phyloP scores from a whole-genome alignment of 371 early-diverging fungal species.

The Haplosporangium sp. region DNA sequence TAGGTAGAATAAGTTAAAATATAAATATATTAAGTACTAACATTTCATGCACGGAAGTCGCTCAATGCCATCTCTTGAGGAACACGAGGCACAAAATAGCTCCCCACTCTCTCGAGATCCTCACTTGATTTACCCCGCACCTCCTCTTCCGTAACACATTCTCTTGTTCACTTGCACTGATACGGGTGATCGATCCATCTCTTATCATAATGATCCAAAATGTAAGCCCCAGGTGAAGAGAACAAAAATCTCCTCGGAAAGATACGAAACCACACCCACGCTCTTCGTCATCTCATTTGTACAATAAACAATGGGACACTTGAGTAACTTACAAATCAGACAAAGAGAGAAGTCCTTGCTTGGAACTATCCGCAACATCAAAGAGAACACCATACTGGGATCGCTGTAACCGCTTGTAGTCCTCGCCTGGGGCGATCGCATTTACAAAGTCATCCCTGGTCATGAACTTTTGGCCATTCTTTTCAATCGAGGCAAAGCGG shows the following conservation, averaged over 20 bases:
- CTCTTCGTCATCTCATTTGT: neutral
- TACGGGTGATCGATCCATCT: no score
- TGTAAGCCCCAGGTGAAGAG: no score
- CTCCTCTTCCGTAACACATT: neutral
- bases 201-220: no score
- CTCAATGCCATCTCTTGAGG: no score
- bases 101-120: neutral
- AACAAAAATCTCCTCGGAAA: neutral
- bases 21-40: no score
- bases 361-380: constrained; percentile 75
- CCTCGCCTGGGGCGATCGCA: constrained; percentile 76
- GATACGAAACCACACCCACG: no score
- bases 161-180: neutral
- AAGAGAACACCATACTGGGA: constrained; percentile 77
- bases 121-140: constrained; percentile 1
- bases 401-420: constrained; percentile 68
- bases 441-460: constrained; percentile 74
- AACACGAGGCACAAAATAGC: no score
- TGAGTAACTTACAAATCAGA: constrained; percentile 70
- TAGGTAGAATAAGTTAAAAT: neutral
- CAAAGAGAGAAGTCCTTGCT: constrained; percentile 72
- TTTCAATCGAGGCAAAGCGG: constrained; percentile 67
- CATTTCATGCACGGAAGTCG: neutral
- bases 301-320: neutral
- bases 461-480: constrained; percentile 72